These are phyloP conservation scores for Nakazawaea wyomingensis DNA, from an alignment of 805 yeast species.

Conservation along the genomic window DNA sequence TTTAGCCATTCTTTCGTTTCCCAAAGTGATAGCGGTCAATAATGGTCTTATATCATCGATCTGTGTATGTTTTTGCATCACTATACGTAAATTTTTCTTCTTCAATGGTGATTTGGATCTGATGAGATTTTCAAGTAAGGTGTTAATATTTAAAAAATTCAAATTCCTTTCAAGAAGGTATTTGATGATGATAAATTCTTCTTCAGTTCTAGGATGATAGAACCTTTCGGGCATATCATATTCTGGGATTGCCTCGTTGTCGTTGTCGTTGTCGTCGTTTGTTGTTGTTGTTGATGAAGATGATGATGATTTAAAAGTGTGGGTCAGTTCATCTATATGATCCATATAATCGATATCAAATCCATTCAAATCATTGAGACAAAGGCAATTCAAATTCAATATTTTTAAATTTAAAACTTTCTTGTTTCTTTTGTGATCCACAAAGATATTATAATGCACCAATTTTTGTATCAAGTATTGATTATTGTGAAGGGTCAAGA, in stretches of 20 bases:
- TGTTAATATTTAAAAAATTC: background rate
- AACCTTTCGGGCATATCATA: conserved; percentile 1
- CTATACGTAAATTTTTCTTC: background rate
- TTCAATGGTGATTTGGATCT: background rate
- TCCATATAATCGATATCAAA: background rate
- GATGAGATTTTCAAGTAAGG: background rate
- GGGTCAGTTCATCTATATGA: background rate
- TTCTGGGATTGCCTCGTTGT: background rate
- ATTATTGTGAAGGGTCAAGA: background rate
- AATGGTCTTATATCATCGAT: background rate
- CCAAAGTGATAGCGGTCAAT: background rate
- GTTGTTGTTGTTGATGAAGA: background rate
- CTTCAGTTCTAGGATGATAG: background rate
- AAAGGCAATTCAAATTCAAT: background rate
- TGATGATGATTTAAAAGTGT: too few relatives aligned
- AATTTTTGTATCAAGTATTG: background rate
- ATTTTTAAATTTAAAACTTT: background rate
- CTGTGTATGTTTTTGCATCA: background rate
- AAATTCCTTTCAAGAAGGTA: background rate
- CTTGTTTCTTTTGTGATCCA: background rate
- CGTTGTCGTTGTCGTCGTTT: background rate
- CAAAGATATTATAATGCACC: background rate
- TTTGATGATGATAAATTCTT: background rate
- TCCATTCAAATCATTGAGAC: background rate
- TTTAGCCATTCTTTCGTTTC: background rate